phyloP scores from a whole-genome alignment of 495 filamentous ascomycete species.

The Apiosordaria backusii region DNA sequence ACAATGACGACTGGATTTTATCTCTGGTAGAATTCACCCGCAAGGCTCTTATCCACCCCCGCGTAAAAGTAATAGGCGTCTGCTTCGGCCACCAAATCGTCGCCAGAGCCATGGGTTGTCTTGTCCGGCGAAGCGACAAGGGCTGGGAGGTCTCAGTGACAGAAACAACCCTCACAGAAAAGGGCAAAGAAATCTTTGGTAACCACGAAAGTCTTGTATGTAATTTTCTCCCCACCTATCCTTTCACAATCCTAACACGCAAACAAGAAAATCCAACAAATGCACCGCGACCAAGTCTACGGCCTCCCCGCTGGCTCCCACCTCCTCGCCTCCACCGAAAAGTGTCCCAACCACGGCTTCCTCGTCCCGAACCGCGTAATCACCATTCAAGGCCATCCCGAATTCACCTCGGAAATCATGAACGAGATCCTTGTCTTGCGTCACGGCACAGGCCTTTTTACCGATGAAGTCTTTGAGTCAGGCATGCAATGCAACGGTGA shows the following conservation, averaged over 20 bases:
- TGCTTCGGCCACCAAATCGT: constrained; percentile 95
- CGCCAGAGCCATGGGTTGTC: constrained; percentile 66
- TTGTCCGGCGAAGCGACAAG: constrained; percentile 59
- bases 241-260: not conserved
- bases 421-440: constrained; percentile 61
- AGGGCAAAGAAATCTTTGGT: constrained; percentile 71
- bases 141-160: constrained; percentile 84
- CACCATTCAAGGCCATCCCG: constrained; percentile 87
- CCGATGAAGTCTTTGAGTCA: constrained; percentile 59
- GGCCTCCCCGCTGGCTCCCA: constrained; percentile 59
- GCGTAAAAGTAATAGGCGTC: constrained; percentile 68
- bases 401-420: constrained; percentile 76
- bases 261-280: constrained; percentile 60
- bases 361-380: constrained; percentile 63
- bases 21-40: constrained; percentile 68
- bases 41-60: constrained; percentile 41
- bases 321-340: constrained; percentile 60
- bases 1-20: constrained; percentile 71
- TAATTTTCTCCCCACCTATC: not conserved
- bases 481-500: constrained; percentile 61
- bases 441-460: constrained; percentile 61
- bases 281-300: constrained; percentile 82
- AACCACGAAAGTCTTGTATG: constrained; percentile 50
- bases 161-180: constrained; percentile 62
- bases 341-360: constrained; percentile 79